Base-by-base conservation (phyloP, 768 basidiomycete species). In the Mycena vitilis region DNA sequence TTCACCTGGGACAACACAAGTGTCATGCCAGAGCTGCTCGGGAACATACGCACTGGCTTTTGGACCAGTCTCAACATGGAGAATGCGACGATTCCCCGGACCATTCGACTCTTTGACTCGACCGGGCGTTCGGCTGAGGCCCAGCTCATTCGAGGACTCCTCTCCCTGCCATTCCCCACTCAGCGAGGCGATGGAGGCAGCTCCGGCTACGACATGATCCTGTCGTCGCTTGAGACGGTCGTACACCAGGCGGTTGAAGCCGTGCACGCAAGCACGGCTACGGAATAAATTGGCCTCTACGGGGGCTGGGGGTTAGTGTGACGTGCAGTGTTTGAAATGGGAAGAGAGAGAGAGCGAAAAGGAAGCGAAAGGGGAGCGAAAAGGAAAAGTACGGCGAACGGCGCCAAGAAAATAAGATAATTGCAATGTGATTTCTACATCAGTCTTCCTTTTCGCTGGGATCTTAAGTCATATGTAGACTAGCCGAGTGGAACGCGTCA, bases 161-260 rank as follows among this genome's bases (percentile, higher is more conserved):
- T 30, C 3, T 30, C 5, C 30, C 30, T 30, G 36, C 18, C 45
- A 1, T 16, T 47, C 66, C 40, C 60, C 63, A 20, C 42, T 68
- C 60, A 6, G 38, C 38, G 8, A 40, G 13, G 38, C 38, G 38
- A 7, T 40, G 38, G 38, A 13, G 38, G 38, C 47, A 36, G 44
- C 12, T 57, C 47, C 13, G 22, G 60, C 56, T 42, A 68, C 20
- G 47, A 51, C 34, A 30, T n/a, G 16, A 22, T 66, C n/a, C 52
- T 66, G 25, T 52, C 36, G 42, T 66, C 65, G 22, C 66, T 67
- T 45, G 5, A 48, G 47, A 45, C n/a, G 15, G 52, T 67, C 30
- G 66, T 67, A 53, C 23, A 62, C 48, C 2, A 64, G 63, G 63
- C 63, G 44, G 63, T 64, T 58, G 63, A 36, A 5, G 55, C 55